Evolutionary conservation across 345 rosid genomes (phyloP), one percentile per base, ranked within the genome.

Genomic region (Euphorbia peplus): DNA sequence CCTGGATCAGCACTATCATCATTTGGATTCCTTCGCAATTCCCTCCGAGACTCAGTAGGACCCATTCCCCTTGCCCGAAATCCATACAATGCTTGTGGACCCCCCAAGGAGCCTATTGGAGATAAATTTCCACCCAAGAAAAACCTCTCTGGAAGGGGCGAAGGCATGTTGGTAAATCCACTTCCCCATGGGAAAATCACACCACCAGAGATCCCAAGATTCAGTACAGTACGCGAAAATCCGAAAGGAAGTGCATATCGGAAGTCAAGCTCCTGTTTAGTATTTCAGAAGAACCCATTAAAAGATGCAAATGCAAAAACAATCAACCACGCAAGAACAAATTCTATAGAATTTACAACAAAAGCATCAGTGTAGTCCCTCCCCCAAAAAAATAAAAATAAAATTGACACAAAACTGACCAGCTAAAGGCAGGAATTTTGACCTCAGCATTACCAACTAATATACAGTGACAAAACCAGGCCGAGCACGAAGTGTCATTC

Each of bases 121-220:
- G 97, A 95, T 47, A 83, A 65, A 80, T 86, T 91, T 30, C 99
- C 99, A 48, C 98, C 99, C 80, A 91, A 69, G 84, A 84, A 95
- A 83, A 91, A 88, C 68, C 90, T 91, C 80, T 95, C 99, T 16
- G 93, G 93, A 69, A 95, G 61, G 12, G 96, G 85, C 29, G 93
- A 79, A 61, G 83, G 70, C 63, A 60, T 80, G 70, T 57, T 75
- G 68, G 67, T 82, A 83, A 79, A 86, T 51, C 93, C 90, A 70
- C 67, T 60, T 74, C 95, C 96, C 91, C 91, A 83, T 22, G 99
- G 98, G 55, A 88, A 80, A 67, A 85, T 66, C 66, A 87, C 80
- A 57, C 99, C 98, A 18, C 81, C 83, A 53, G 96, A 83, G 41
- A 90, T 67, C 74, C 99, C 99, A 60, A 91, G 48, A 67, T 95